Base-by-base conservation (phyloP, 176 grass and related monocot genomes). In the Musa acuminata region DNA sequence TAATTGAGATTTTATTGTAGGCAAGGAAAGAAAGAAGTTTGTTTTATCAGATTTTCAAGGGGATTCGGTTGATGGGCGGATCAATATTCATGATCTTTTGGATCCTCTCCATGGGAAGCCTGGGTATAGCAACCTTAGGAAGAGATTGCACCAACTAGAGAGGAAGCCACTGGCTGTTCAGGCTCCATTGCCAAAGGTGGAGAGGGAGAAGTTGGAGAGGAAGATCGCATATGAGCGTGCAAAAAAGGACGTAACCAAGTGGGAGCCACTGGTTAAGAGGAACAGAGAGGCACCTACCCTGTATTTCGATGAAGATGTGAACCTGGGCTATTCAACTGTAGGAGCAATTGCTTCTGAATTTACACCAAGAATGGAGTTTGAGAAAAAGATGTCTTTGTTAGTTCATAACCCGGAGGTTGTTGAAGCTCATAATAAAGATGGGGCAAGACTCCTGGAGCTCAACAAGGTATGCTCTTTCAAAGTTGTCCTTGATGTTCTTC, bases 401-500 rank as follows among this genome's bases (percentile, higher is more conserved):
- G 60, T 86, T 6, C 64, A 29, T 49, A 82, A 77, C 63, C 72
- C 75, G 27, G 88, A 89, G 81, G 75, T 98, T 51, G 79, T 83
- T 24, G 86, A 91, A 54, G 95, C 95, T 69, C 79, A 98, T 84
- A 85, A 86, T 55, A 91, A 98, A 1, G 90, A 98, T 5, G 95
- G 95, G 69, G 88, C 86, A 13, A 98, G 78, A 94, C 85, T 98
- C 50, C 64, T 98, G 48, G 90, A 98, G 84, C 86, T 97, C 70
- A 97, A 97, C 79, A 87, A 91, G 88, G 94, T 97, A 85, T 35
- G 21, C 77, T 43, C 35, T 49, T 69, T 69, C 16, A n/a, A 48
- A 4, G 8, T 50, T 48, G 21, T 65, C 22, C 2, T 2, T 13
- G 11, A 10, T 65, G 13, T 65, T 65, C 6, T 70, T 70, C 29